Evolutionary conservation across 352 stramenopile genomes (phyloP).

Genomic region (Phytophthora cactorum): DNA sequence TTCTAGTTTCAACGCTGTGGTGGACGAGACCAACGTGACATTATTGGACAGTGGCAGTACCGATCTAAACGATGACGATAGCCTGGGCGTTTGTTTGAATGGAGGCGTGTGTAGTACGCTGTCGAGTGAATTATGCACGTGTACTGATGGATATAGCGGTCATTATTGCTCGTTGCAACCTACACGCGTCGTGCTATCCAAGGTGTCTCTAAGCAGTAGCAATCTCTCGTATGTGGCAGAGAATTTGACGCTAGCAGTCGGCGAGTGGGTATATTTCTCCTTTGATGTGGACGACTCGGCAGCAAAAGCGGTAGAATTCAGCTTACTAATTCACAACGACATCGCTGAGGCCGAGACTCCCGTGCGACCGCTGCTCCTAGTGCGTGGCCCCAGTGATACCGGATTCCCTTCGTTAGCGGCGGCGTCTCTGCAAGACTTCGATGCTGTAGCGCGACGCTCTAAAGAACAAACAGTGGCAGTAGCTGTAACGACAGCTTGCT

Average conservation of each 20-base stretch:
- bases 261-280: constrained; percentile 66
- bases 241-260: constrained; percentile 42
- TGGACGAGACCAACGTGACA: constrained; percentile 13
- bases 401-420: constrained; percentile 61
- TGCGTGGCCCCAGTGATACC: constrained; percentile 50
- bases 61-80: constrained; percentile 6
- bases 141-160: constrained; percentile 33
- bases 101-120: constrained; percentile 52
- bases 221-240: constrained; percentile 31
- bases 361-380: constrained; percentile 61
- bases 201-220: neutral
- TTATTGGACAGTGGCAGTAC: constrained; percentile 12
- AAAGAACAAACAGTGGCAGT: constrained; percentile 49
- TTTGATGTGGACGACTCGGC: constrained; percentile 62
- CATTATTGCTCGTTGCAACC: constrained; percentile 54
- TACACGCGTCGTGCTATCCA: constrained; percentile 22
- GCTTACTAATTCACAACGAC: constrained; percentile 52
- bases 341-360: constrained; percentile 43
- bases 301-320: constrained; percentile 55
- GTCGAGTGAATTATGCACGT: constrained; percentile 62
- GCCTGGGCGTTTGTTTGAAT: constrained; percentile 52
- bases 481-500: constrained; percentile 51
- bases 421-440: constrained; percentile 60
- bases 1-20: constrained; percentile 18
- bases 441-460: constrained; percentile 31